Percentiles rank a stretch among this genome's conserved stretches.
Conservation (phyloP, 768 basidiomycete genomes). For the Termitomyces bulborhizus region DNA sequence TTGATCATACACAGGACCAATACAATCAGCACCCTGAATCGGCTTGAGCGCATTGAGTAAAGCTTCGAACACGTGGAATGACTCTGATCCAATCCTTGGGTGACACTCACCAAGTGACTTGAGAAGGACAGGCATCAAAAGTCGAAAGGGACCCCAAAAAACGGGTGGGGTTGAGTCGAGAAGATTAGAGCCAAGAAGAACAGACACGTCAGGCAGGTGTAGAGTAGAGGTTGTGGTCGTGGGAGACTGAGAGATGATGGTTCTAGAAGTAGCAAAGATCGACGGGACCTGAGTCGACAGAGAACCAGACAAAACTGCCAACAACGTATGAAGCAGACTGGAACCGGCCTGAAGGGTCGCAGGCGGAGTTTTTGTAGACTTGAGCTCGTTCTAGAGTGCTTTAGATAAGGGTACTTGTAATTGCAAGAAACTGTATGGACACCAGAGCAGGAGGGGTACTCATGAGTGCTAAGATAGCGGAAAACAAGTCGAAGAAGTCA, state of each 20-base stretch:
- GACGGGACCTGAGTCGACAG: constrained; percentile 63
- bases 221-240: constrained; percentile 76
- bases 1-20: constrained; percentile 69
- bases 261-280: constrained; percentile 59
- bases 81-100: constrained; percentile 83
- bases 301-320: constrained; percentile 79
- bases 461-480: constrained; percentile 74
- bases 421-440: constrained; percentile 65
- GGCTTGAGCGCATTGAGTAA: too few relatives aligned
- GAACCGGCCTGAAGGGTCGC: constrained; percentile 91
- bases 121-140: constrained; percentile 70
- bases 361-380: too few relatives aligned
- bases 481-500: constrained; percentile 73
- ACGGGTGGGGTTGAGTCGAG: constrained; percentile 55
- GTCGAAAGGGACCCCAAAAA: constrained; percentile 56
- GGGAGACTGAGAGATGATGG: constrained; percentile 58
- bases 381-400: constrained; percentile 79
- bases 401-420: constrained; percentile 71
- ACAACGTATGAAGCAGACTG: constrained; percentile 64
- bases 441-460: constrained; percentile 53
- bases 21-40: constrained; percentile 57
- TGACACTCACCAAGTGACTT: constrained; percentile 75
- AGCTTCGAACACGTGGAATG: constrained; percentile 83
- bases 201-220: constrained; percentile 72
- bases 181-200: constrained; percentile 97